Evolutionary conservation across 163 green algal genomes (phyloP), one percentile per base, ranked within the genome.

Genomic region (Prototheca cutis): DNA sequence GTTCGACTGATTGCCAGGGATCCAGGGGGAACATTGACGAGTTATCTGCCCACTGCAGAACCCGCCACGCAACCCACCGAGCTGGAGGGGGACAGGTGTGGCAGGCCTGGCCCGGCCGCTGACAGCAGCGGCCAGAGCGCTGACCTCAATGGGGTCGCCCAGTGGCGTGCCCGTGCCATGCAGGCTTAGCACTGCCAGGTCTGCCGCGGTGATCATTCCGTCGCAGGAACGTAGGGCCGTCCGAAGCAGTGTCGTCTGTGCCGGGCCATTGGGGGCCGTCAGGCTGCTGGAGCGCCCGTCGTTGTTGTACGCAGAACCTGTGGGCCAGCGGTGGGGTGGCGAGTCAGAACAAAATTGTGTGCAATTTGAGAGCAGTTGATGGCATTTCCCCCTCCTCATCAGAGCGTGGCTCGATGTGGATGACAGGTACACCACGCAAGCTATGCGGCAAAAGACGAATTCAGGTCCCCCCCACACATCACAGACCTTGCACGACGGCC

Each of bases 91-190:
- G 13, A 45, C 36, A 13, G 65, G 10, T 0, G 77, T 17, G 0
- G 48, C 30, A 3, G 79, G 47, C 4, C 19, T 29, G 65, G 28
- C 55, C 13, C 1, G 10, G 15, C 6, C 27, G 8, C 8, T 2
- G 2, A 63, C 18, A 18, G 53, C 36, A 19, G 45, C 17, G 0
- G 7, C 23, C 7, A 63, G 32, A 19, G 57, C 70, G 7, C 61
- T 65, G n/a, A 80, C 48, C 65, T 84, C 79, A 57, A 86, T 87
- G 39, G 79, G 80, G 56, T 86, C 79, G n/a, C 80, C 79, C 40
- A 87, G 59, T 0, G 78, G 45, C 18, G 79, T 86, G 40, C 79
- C 79, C 8, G 86, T 94, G 57, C 86, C 86, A 33, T 94, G 87
- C 0, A 86, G 67, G 3, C 79, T 69, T 0, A 88, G 59, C 7